Evolutionary conservation across 2,329 filamentous ascomycete genomes (phyloP).

Genomic region (Leptographium radiaticola): DNA sequence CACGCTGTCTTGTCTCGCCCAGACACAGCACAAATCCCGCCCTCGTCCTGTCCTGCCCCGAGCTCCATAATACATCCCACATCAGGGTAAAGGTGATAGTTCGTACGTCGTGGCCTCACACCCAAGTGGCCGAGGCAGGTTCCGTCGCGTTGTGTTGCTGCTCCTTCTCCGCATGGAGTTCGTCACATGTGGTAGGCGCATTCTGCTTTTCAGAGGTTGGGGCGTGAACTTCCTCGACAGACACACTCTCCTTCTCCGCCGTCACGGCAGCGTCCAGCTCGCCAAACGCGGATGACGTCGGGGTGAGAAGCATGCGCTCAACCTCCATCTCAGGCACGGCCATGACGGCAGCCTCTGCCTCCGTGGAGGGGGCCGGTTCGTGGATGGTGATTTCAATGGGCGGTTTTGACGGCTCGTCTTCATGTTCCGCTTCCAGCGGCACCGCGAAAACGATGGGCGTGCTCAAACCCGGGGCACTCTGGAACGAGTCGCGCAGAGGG

Average conservation of each 20-base stretch:
- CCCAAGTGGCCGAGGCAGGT: slow-evolving; percentile 5
- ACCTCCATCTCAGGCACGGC: not conserved
- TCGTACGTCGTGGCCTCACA: not conserved
- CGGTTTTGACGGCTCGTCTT: not conserved
- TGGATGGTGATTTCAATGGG: not conserved
- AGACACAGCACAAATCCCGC: not conserved
- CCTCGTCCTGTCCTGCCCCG: not conserved
- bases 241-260: not conserved
- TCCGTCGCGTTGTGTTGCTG: slow-evolving; percentile 1
- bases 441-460: not conserved
- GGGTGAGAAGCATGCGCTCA: too few relatives aligned
- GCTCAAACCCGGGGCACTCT: slow-evolving; percentile 6
- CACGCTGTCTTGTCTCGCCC: not conserved
- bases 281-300: not conserved
- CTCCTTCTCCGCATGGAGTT: not conserved
- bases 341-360: not conserved
- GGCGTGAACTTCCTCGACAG: slow-evolving; percentile 9
- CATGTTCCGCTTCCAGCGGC: not conserved
- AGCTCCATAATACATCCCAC: not conserved
- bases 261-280: not conserved
- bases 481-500: slow-evolving; percentile 37
- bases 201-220: slow-evolving; percentile 7
- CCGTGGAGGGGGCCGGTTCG: not conserved
- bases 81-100: not conserved
- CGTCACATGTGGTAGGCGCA: not conserved